Percentiles rank a stretch among this genome's conserved stretches.
Evolutionary conservation across 2,329 filamentous ascomycete genomes (phyloP).

Genomic region (Coniochaeta prunicola): DNA sequence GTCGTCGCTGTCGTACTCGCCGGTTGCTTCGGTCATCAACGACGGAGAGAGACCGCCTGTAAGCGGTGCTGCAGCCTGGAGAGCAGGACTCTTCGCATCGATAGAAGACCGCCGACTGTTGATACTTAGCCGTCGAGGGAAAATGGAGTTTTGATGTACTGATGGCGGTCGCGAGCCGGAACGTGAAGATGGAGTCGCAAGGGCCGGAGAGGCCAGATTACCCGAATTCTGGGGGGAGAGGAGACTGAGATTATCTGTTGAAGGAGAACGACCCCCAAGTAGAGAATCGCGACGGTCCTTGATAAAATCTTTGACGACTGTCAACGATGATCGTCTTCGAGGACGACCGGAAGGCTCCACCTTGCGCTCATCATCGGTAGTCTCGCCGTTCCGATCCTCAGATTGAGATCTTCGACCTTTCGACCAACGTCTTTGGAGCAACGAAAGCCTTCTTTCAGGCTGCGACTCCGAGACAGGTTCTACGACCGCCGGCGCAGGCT

Average conservation of each 20-base stretch:
- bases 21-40: constrained; percentile 34
- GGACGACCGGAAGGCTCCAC: constrained; percentile 14
- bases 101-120: constrained; percentile 51
- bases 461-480: constrained; percentile 2
- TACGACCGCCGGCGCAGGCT: not conserved
- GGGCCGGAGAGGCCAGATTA: constrained; percentile 14
- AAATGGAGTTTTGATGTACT: constrained; percentile 40
- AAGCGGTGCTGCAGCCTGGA: constrained; percentile 11
- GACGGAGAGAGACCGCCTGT: constrained; percentile 30
- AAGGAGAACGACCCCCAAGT: constrained; percentile 32
- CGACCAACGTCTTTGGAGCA: constrained; percentile 41
- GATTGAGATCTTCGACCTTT: constrained; percentile 30
- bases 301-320: constrained; percentile 53
- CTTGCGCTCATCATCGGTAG: constrained; percentile 23
- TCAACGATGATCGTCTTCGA: constrained; percentile 50
- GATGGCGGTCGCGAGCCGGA: constrained; percentile 42
- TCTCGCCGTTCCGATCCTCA: constrained; percentile 21
- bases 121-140: constrained; percentile 56
- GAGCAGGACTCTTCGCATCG: constrained; percentile 34
- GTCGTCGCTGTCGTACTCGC: constrained; percentile 38
- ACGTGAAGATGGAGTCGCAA: constrained; percentile 22
- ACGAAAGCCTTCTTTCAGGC: constrained; percentile 29
- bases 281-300: constrained; percentile 50
- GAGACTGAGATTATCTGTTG: constrained; percentile 33
- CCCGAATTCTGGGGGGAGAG: constrained; percentile 15